phyloP scores from a whole-genome alignment of 2,329 filamentous ascomycete genomes.

The Diaporthe aspalathi region DNA sequence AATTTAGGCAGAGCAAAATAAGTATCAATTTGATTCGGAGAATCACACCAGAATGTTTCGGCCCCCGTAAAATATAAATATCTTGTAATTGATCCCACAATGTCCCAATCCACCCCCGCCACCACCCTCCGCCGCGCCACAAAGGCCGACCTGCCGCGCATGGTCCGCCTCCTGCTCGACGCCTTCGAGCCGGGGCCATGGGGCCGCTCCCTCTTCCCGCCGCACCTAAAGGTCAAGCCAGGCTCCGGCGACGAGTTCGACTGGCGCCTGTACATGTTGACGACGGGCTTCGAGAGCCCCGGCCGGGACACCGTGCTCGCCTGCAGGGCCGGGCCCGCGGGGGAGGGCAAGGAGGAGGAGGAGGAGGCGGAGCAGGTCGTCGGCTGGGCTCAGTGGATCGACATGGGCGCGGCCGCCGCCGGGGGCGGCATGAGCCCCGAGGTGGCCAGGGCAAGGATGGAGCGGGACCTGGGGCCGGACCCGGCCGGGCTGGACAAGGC shows the following conservation, averaged over 20 bases:
- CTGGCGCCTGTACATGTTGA: slow-evolving; percentile 25
- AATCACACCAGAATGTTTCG: too few relatives aligned
- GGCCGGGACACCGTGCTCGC: slow-evolving; percentile 11
- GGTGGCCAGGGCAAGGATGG: not conserved
- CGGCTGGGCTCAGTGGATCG: slow-evolving; percentile 37
- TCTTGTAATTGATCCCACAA: not conserved
- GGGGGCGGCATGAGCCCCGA: not conserved
- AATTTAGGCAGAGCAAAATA: accelerated
- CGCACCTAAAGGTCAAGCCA: not conserved
- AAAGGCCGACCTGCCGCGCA: slow-evolving; percentile 15
- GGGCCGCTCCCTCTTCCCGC: slow-evolving; percentile 27
- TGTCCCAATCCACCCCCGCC: not conserved
- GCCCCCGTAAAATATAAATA: too few relatives aligned
- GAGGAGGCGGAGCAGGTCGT: too few relatives aligned
- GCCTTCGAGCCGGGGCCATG: slow-evolving; percentile 29
- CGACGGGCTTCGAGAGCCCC: not conserved
- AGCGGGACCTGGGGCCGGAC: not conserved
- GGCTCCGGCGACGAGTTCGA: slow-evolving; percentile 17
- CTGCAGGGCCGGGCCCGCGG: not conserved
- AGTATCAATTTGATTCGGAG: not conserved
- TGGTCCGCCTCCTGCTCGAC: slow-evolving; percentile 17
- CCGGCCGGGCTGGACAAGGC: slow-evolving; percentile 23
- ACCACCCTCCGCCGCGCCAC: slow-evolving; percentile 25
- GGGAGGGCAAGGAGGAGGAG: too few relatives aligned
- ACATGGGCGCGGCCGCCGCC: not conserved